Conservation (phyloP, 2,329 filamentous ascomycete genomes). For the Hypomyces rosellus region DNA sequence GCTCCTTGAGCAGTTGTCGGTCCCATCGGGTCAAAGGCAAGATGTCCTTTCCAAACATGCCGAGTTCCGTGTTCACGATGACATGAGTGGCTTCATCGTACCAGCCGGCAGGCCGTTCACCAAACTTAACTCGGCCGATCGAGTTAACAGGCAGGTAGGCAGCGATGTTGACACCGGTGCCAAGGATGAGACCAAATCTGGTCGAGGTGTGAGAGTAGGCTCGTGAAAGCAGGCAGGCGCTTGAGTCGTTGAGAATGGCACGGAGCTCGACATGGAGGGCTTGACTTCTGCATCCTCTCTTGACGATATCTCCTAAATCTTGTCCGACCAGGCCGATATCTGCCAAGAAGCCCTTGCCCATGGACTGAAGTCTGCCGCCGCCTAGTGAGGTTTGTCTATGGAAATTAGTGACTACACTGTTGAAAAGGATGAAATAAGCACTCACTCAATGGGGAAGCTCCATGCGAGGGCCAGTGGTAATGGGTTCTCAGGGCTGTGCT, state of each 20-base stretch:
- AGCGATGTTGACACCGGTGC: constrained; percentile 61
- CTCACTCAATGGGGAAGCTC: constrained; percentile 66
- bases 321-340: constrained; percentile 51
- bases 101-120: constrained; percentile 48
- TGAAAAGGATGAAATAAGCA: constrained; percentile 13
- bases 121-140: constrained; percentile 51
- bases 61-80: constrained; percentile 60
- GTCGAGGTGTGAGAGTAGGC: constrained; percentile 54
- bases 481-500: constrained; percentile 32
- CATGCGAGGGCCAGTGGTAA: constrained; percentile 58
- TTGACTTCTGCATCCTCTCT: constrained; percentile 43
- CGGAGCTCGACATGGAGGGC: constrained; percentile 50
- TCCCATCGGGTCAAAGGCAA: constrained; percentile 60
- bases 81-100: constrained; percentile 54
- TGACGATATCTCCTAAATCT: constrained; percentile 54
- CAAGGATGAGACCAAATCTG: constrained; percentile 58
- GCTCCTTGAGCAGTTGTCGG: constrained; percentile 41
- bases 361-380: constrained; percentile 51
- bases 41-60: constrained; percentile 58
- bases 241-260: constrained; percentile 61
- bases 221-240: constrained; percentile 59
- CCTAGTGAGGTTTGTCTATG: constrained; percentile 58
- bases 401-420: neutral
- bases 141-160: constrained; percentile 55
- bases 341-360: constrained; percentile 62